phyloP scores from a whole-genome alignment of 192 early-diverging fungal species.

The Piromyces sp. region DNA sequence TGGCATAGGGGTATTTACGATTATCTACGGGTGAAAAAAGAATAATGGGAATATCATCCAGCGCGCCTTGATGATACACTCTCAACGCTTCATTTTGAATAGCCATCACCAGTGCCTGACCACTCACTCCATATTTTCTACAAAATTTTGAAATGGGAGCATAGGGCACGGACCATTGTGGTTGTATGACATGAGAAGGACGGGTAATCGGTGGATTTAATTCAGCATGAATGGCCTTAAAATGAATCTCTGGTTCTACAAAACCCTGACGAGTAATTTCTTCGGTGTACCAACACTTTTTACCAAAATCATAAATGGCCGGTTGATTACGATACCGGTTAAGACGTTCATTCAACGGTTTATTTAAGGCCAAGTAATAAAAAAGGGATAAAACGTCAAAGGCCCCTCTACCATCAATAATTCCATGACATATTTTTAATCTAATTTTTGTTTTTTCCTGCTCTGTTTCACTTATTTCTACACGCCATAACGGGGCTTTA shows the following conservation, averaged over 20 bases:
- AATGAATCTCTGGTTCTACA: background rate
- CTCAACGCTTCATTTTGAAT: background rate
- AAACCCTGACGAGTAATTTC: background rate
- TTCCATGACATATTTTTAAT: background rate
- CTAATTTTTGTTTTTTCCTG: background rate
- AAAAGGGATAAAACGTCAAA: background rate
- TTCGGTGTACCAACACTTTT: background rate
- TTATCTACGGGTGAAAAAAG: background rate
- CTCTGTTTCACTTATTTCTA: background rate
- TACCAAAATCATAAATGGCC: background rate
- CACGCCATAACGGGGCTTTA: background rate
- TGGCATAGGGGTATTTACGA: background rate
- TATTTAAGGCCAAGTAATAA: background rate
- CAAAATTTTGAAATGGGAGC: background rate
- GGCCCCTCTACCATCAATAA: background rate
- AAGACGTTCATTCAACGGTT: background rate
- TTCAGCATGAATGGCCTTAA: background rate
- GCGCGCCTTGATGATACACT: background rate
- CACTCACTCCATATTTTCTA: background rate
- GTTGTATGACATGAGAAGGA: background rate
- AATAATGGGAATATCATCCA: background rate
- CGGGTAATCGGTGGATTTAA: background rate
- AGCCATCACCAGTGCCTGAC: background rate
- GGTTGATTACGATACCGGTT: background rate
- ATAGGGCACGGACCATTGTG: background rate